Percentiles rank a stretch among this genome's conserved stretches.
Evolutionary conservation across 108 stramenopile species (phyloP).

Genomic region (Nitzschia inconspicua): DNA sequence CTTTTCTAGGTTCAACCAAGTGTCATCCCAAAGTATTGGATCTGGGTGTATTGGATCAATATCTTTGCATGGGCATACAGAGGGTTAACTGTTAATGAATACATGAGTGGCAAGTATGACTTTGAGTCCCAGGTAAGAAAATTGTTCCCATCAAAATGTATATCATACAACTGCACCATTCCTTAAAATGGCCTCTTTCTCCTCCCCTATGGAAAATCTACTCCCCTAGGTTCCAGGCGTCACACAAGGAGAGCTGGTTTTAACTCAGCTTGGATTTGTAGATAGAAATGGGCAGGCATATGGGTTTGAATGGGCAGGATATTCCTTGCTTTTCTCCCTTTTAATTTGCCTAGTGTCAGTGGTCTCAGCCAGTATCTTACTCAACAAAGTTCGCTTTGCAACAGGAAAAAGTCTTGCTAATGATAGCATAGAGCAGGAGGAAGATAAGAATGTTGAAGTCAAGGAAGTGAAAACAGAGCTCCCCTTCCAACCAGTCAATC

Average conservation of each 20-base stretch:
- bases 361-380: neutral
- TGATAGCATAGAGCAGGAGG: constrained; percentile 3
- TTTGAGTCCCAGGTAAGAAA: constrained; percentile 5
- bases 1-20: constrained; percentile 8
- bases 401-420: constrained; percentile 17
- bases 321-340: constrained; percentile 10
- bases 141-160: no score
- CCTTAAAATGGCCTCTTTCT: no score
- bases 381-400: constrained; percentile 11
- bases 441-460: constrained; percentile 14
- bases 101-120: constrained; percentile 49
- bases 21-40: constrained; percentile 27
- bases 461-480: neutral
- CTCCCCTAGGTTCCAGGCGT: constrained; percentile 24
- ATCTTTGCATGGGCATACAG: constrained; percentile 57
- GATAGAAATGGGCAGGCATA: constrained; percentile 22
- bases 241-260: constrained; percentile 47
- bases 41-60: constrained; percentile 70
- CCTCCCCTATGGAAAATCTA: no score
- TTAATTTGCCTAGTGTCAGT: constrained; percentile 9
- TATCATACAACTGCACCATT: no score
- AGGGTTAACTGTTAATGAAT: constrained; percentile 55
- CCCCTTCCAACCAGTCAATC: constrained; percentile 41
- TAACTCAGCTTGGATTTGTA: constrained; percentile 38
- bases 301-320: constrained; percentile 18